These are phyloP conservation scores for Hypoxylon sp. DNA, from an alignment of 2,329 filamentous ascomycete species.

Conservation along the genomic window DNA sequence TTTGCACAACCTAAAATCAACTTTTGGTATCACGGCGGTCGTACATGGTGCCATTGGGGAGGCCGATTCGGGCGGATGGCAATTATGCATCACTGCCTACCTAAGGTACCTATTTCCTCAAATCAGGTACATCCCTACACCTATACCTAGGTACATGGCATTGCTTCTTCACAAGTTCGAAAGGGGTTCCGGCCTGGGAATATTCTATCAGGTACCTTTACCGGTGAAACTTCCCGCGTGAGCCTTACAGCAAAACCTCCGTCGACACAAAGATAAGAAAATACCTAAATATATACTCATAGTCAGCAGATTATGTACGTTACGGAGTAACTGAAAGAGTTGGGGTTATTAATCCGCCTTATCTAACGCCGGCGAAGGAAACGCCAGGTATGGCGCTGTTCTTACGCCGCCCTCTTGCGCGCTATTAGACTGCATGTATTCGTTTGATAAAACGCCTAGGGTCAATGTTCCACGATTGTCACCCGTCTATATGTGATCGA, in stretches of 20 bases:
- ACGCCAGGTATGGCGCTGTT: neutral
- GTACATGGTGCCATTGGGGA: neutral
- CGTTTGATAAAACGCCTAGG: conserved; percentile 4
- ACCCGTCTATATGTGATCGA: neutral
- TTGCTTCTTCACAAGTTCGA: neutral
- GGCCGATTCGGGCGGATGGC: neutral
- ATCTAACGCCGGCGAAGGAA: conserved; percentile 15
- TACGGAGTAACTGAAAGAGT: conserved; percentile 32
- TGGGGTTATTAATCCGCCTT: conserved; percentile 4
- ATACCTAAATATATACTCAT: neutral
- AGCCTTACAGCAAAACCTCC: neutral
- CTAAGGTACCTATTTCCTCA: too few relatives aligned
- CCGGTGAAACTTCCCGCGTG: neutral
- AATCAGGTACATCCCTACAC: too few relatives aligned
- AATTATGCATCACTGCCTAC: neutral
- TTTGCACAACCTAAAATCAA: neutral
- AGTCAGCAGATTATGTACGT: conserved; percentile 21
- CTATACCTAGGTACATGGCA: neutral
- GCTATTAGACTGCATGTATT: neutral
- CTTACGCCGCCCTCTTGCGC: neutral
- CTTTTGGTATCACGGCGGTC: neutral
- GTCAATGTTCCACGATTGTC: neutral
- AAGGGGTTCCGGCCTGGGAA: neutral
- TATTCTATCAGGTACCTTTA: neutral
- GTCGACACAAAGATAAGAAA: neutral